Conservation (phyloP, 441 rosid genomes). For the Bocquillonia castaneifolia region DNA sequence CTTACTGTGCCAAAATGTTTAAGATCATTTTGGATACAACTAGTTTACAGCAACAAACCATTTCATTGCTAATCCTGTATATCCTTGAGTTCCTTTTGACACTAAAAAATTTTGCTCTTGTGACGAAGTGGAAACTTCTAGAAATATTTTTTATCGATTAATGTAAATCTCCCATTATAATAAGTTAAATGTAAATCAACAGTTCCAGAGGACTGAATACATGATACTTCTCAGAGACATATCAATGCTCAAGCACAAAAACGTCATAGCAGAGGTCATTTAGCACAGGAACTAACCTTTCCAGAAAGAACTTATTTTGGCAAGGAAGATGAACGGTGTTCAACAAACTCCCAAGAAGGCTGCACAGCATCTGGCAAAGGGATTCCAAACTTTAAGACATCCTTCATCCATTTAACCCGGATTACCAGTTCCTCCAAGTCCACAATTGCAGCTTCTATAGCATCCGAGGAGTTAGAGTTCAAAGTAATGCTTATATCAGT, state of each 20-base stretch:
- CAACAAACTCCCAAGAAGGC: constrained; percentile 44
- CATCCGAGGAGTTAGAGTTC: constrained; percentile 42
- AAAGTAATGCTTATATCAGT: constrained; percentile 29
- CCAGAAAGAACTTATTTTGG: constrained; percentile 24
- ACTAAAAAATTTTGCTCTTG: no score
- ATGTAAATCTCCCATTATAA: no score
- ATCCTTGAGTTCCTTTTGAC: no score
- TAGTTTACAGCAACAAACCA: no score
- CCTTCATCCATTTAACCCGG: constrained; percentile 55
- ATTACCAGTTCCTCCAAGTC: constrained; percentile 63
- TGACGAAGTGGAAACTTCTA: no score
- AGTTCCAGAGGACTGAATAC: no score
- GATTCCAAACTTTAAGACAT: constrained; percentile 30
- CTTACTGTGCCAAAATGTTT: no score
- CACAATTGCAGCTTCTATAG: constrained; percentile 51
- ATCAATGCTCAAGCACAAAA: neutral
- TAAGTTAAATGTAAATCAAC: no score
- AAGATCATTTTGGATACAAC: no score
- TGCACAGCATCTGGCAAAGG: constrained; percentile 25
- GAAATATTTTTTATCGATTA: no score
- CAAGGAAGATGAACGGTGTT: constrained; percentile 32
- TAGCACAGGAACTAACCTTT: constrained; percentile 21
- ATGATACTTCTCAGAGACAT: no score
- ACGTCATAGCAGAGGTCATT: neutral
- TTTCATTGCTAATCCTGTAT: no score